These are phyloP conservation scores for Vitis amurensis DNA, from an alignment of 164 flowering plant genomes.

Conservation along the genomic window DNA sequence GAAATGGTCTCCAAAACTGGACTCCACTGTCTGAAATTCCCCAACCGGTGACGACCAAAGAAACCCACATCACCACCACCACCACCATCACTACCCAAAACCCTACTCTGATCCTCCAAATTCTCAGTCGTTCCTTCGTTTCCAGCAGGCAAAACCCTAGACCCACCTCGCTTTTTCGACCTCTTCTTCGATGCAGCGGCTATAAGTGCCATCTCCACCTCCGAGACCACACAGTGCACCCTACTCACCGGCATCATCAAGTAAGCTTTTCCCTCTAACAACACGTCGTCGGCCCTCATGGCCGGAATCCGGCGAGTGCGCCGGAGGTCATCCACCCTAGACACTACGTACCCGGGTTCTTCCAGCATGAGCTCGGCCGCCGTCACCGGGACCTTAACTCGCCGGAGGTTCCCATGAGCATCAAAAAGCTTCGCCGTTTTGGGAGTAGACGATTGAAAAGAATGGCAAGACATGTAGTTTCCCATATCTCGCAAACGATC, in stretches of 20 bases:
- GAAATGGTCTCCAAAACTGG: slow-evolving; percentile 42
- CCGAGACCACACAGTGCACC: slow-evolving; percentile 27
- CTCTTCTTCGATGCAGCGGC: slow-evolving; percentile 15
- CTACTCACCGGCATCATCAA: slow-evolving; percentile 31
- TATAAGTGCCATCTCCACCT: slow-evolving; percentile 28
- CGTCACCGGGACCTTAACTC: slow-evolving; percentile 29
- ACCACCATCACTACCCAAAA: background rate
- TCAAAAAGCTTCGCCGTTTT: slow-evolving; percentile 25
- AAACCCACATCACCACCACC: slow-evolving; percentile 1
- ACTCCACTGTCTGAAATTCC: slow-evolving; percentile 22
- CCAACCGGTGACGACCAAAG: slow-evolving; percentile 1
- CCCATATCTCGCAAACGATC: slow-evolving; percentile 9
- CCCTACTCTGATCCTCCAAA: background rate
- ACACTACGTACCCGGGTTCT: slow-evolving; percentile 35
- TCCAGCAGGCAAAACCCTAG: slow-evolving; percentile 13
- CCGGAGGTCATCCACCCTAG: slow-evolving; percentile 22
- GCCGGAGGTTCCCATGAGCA: slow-evolving; percentile 17
- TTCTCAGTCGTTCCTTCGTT: background rate
- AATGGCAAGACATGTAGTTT: slow-evolving; percentile 1
- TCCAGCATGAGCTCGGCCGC: slow-evolving; percentile 61
- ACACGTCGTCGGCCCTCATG: slow-evolving; percentile 47
- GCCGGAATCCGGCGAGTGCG: slow-evolving; percentile 25
- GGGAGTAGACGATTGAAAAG: background rate
- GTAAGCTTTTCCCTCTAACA: slow-evolving; percentile 37
- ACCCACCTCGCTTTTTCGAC: background rate